A percentile compares a stretch with the other conserved stretches of the same genome.
Conservation (phyloP, 306 rosid species). For the Malus sylvestris region DNA sequence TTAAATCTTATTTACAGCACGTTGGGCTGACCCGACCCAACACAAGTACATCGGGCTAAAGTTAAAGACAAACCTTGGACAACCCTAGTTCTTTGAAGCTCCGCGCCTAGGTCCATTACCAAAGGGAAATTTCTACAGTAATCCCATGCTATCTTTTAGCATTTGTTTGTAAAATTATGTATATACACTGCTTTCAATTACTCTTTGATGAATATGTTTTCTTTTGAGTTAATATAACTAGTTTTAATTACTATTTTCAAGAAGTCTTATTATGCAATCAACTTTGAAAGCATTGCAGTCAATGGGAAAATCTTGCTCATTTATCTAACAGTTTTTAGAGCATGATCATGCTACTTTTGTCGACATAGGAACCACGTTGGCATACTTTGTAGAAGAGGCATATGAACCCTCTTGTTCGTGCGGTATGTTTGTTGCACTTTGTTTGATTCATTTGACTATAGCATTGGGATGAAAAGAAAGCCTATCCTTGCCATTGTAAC, state of each 20-base stretch:
- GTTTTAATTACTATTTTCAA: constrained; percentile 35
- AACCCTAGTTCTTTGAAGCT: too few relatives aligned
- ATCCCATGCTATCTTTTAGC: too few relatives aligned
- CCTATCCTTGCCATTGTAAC: neutral
- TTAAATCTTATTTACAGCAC: too few relatives aligned
- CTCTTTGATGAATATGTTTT: neutral
- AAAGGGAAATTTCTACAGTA: too few relatives aligned
- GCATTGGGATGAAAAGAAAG: too few relatives aligned
- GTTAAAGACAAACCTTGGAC: too few relatives aligned
- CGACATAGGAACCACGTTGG: constrained; percentile 79
- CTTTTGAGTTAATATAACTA: constrained; percentile 10
- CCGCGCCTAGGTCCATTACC: too few relatives aligned
- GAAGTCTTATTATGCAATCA: constrained; percentile 67
- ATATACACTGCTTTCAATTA: too few relatives aligned
- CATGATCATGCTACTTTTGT: constrained; percentile 70
- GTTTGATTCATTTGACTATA: neutral
- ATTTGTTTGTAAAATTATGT: too few relatives aligned
- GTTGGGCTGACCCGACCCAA: too few relatives aligned
- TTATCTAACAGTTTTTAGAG: constrained; percentile 57
- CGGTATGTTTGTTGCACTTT: constrained; percentile 46
- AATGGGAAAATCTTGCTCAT: constrained; percentile 63
- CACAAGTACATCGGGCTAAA: too few relatives aligned
- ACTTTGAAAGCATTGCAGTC: constrained; percentile 79
- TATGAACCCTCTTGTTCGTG: constrained; percentile 71
- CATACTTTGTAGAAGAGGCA: constrained; percentile 83